These are phyloP conservation scores for Pseudognaphalium luteoalbum DNA, from an alignment of 129 eudicot species.

Conservation along the genomic window DNA sequence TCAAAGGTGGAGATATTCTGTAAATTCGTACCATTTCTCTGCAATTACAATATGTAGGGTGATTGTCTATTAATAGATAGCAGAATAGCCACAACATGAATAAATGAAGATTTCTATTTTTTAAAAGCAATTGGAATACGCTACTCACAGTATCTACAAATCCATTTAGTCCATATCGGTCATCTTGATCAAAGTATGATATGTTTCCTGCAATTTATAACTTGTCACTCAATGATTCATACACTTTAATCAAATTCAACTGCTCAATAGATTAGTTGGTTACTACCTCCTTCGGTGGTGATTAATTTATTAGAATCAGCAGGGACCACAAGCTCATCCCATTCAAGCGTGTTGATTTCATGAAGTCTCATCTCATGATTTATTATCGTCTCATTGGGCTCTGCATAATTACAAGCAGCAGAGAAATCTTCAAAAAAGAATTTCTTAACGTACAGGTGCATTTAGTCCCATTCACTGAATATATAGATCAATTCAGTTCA, in stretches of 20 bases:
- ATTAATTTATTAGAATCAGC: slow-evolving; percentile 48
- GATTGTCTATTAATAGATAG: not conserved
- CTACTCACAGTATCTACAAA: slow-evolving; percentile 52
- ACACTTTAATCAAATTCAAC: slow-evolving; percentile 1
- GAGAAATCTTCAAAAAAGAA: not conserved
- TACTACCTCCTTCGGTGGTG: slow-evolving; percentile 54
- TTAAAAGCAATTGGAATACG: not conserved
- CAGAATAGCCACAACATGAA: slow-evolving; percentile 8
- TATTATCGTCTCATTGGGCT: slow-evolving; percentile 44
- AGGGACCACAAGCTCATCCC: slow-evolving; percentile 89
- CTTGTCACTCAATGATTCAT: slow-evolving; percentile 3
- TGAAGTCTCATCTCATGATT: slow-evolving; percentile 74
- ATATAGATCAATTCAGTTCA: not conserved
- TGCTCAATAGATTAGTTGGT: slow-evolving; percentile 11
- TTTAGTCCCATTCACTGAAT: not conserved
- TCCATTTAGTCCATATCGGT: slow-evolving; percentile 42
- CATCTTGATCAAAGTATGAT: slow-evolving; percentile 44
- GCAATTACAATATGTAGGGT: slow-evolving; percentile 8
- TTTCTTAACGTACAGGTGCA: not conserved
- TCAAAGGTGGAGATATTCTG: slow-evolving; percentile 26
- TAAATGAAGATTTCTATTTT: not conserved
- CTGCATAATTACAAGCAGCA: slow-evolving; percentile 35
- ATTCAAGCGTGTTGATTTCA: slow-evolving; percentile 91
- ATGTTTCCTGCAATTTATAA: slow-evolving; percentile 37
- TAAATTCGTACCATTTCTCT: not conserved